phyloP scores from a whole-genome alignment of 2,329 filamentous ascomycete genomes.

The Epichloe coenophiala region DNA sequence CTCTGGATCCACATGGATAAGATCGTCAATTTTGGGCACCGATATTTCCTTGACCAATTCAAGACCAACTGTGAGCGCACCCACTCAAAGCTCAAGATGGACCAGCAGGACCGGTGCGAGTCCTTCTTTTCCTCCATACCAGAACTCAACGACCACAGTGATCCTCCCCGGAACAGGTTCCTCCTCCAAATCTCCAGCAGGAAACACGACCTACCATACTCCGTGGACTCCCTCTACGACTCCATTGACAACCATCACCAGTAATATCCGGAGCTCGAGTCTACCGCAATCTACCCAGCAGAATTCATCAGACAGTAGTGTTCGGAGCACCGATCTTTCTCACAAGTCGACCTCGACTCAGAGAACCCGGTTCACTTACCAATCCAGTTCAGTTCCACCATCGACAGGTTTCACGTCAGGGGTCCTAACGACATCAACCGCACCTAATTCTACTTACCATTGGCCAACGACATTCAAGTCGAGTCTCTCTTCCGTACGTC shows the following conservation, averaged over 20 bases:
- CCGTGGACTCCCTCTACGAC: background rate
- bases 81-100: background rate
- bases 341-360: background rate
- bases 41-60: background rate
- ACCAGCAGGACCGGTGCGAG: background rate
- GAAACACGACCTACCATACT: background rate
- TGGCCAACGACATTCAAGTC: background rate
- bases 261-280: background rate
- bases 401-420: background rate
- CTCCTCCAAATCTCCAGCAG: background rate
- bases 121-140: background rate
- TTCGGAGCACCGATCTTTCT: background rate
- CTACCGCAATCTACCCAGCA: background rate
- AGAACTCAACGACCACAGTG: conserved; percentile 12
- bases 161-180: background rate
- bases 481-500: background rate
- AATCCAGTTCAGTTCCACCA: background rate
- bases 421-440: background rate
- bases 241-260: background rate
- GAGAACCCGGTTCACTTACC: background rate
- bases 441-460: conserved; percentile 1
- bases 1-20: background rate
- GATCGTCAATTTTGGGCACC: conserved; percentile 3
- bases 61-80: background rate
- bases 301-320: background rate